These are phyloP conservation scores for Cornus kousa DNA, from an alignment of 148 eudicot genomes.

Conservation along the genomic window DNA sequence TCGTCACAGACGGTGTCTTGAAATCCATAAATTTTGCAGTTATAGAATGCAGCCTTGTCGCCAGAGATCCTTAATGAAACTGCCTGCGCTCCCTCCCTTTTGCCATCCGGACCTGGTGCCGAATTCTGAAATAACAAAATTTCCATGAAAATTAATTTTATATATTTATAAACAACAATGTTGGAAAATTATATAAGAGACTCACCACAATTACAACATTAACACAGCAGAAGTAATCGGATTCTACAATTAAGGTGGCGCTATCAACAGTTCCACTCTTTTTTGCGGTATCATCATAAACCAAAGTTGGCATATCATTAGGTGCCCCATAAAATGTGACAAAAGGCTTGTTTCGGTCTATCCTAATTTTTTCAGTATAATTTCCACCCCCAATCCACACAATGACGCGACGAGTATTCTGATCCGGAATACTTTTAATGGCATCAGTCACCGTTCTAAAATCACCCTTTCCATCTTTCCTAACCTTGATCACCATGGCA, in stretches of 20 bases:
- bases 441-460: conserved; percentile 63
- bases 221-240: conserved; percentile 56
- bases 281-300: conserved; percentile 46
- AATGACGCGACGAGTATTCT: conserved; percentile 43
- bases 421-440: conserved; percentile 41
- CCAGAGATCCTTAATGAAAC: conserved; percentile 40
- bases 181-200: not conserved
- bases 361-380: conserved; percentile 56
- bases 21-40: conserved; percentile 39
- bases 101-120: conserved; percentile 63
- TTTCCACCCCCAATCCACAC: conserved; percentile 54
- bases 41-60: conserved; percentile 41
- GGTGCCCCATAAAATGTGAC: conserved; percentile 59
- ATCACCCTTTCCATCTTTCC: conserved; percentile 44
- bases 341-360: conserved; percentile 45
- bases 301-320: conserved; percentile 36
- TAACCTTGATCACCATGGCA: conserved; percentile 33
- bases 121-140: conserved; percentile 41
- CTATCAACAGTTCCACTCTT: conserved; percentile 56
- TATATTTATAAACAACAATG: too few species aligned
- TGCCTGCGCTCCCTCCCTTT: conserved; percentile 56
- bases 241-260: conserved; percentile 53
- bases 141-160: too few species aligned
- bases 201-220: conserved; percentile 55
- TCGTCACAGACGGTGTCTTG: conserved; percentile 68